These are phyloP conservation scores for Puccinia triticina DNA, from an alignment of 1,284 basidiomycete species.

Conservation along the genomic window DNA sequence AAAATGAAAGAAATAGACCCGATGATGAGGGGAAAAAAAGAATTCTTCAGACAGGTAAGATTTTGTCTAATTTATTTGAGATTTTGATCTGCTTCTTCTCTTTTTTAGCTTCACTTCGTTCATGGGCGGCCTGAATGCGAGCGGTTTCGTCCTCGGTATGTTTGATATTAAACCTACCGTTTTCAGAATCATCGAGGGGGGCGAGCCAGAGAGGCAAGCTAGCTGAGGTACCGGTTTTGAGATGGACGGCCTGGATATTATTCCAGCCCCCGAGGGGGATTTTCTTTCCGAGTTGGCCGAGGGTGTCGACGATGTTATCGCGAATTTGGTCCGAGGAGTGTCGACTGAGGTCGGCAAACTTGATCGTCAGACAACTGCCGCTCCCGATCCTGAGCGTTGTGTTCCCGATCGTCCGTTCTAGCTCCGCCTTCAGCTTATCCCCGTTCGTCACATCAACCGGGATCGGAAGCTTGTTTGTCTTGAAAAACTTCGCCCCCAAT, in stretches of 20 bases:
- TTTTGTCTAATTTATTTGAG: not conserved
- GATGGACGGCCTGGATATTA: conserved; percentile 83
- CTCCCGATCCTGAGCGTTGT: conserved; percentile 92
- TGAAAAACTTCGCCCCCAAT: conserved; percentile 86
- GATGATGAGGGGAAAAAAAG: not conserved
- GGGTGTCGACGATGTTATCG: conserved; percentile 75
- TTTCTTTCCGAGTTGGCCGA: conserved; percentile 73
- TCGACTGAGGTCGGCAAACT: conserved; percentile 72
- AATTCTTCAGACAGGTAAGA: not conserved
- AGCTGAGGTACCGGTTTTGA: conserved; percentile 86
- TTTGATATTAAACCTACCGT: conserved; percentile 1
- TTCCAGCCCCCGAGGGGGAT: conserved; percentile 80
- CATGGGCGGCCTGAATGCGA: conserved; percentile 4
- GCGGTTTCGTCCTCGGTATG: not conserved
- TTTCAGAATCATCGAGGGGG: conserved; percentile 5
- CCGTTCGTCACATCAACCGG: conserved; percentile 77
- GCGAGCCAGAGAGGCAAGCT: conserved; percentile 83
- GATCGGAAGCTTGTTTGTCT: conserved; percentile 93
- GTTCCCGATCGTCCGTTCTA: conserved; percentile 84
- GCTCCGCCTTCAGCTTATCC: conserved; percentile 83
- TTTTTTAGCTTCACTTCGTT: not conserved
- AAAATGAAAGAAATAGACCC: not conserved
- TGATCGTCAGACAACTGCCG: conserved; percentile 76
- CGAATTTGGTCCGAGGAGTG: conserved; percentile 75
- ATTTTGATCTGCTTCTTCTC: conserved; percentile 7